Conservation (phyloP, 176 grass and related monocot species). For the Aegilops longissima region DNA sequence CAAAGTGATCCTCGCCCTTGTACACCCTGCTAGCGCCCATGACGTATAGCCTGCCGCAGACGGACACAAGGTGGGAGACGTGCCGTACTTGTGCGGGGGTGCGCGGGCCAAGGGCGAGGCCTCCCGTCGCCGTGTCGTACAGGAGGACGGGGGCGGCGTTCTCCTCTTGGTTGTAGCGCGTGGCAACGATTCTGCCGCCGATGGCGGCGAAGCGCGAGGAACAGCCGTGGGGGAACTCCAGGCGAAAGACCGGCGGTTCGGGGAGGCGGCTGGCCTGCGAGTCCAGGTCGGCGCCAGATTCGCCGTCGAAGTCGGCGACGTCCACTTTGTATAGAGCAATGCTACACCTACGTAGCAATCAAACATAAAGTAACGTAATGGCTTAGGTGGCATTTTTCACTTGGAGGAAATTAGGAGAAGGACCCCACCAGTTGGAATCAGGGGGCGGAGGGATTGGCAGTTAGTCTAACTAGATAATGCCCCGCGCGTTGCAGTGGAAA, state of each 20-base stretch:
- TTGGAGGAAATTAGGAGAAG: no score
- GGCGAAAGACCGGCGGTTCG: neutral
- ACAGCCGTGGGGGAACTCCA: neutral
- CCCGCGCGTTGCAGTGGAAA: no score
- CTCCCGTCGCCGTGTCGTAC: neutral
- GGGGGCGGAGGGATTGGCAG: no score
- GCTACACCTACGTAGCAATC: no score
- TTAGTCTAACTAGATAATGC: no score
- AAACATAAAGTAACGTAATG: no score
- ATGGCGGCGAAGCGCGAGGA: neutral
- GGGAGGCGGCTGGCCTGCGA: neutral
- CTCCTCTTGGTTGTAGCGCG: neutral
- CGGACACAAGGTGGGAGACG: neutral
- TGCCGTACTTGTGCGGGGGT: neutral
- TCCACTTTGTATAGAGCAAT: neutral
- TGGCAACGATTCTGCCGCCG: neutral
- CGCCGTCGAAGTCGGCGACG: neutral
- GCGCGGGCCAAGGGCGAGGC: conserved; percentile 5
- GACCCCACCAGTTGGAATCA: no score
- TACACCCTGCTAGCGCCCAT: neutral
- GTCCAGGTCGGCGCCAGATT: neutral
- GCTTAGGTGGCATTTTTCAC: no score
- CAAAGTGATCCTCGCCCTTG: neutral
- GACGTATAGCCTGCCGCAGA: neutral
- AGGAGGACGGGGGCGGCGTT: neutral